Base-by-base conservation (phyloP, 768 basidiomycete genomes). In the Chalciporus sphaerocephalus region DNA sequence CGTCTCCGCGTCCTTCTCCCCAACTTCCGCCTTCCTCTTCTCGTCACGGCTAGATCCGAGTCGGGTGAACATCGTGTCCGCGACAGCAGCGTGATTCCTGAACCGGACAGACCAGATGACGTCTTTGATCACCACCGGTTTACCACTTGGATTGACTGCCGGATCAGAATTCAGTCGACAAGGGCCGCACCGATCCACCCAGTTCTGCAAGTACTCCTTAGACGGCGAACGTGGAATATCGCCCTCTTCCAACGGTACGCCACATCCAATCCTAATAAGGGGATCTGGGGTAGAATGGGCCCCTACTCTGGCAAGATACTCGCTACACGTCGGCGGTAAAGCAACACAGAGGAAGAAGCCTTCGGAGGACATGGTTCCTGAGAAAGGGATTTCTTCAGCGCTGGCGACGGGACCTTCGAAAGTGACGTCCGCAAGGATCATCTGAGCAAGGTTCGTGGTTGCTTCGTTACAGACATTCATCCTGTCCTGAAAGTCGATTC, bases 401-500 rank as follows among this genome's bases (percentile, higher is more conserved):
- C 21, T 44, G 74, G 30, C 74, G 51, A 53, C 25, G 4, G 23
- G 6, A n/a, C 37, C 40, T 18, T 60, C 41, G 49, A 78, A 68
- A 0, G 58, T 64, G 34, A 79, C 65, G 51, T 79, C 79, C 1
- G 74, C 79, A 44, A 78, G 56, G 21, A 73, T 57, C 61, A 77
- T 65, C 38, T 75, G 72, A 2, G 60, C 41, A 10, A 74, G 50
- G 15, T 48, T 58, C 25, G 64, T 68, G n/a, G 58, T 44, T 1
- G 51, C 40, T 8, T 63, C 60, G 18, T 56, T 47, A 9, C 42
- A 18, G 4, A 53, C 50, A 17, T 60, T 61, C 28, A 68, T 56
- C 2, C 77, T 77, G 49, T 80, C 74, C 0, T 53, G 47, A 57
- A 77, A 79, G 13, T 58, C 57, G 38, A 80, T 68, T 0, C 70